Evolutionary conservation across 106 monocot genomes (phyloP), one percentile per base, ranked within the genome.

Genomic region (Dendrobium huoshanense): DNA sequence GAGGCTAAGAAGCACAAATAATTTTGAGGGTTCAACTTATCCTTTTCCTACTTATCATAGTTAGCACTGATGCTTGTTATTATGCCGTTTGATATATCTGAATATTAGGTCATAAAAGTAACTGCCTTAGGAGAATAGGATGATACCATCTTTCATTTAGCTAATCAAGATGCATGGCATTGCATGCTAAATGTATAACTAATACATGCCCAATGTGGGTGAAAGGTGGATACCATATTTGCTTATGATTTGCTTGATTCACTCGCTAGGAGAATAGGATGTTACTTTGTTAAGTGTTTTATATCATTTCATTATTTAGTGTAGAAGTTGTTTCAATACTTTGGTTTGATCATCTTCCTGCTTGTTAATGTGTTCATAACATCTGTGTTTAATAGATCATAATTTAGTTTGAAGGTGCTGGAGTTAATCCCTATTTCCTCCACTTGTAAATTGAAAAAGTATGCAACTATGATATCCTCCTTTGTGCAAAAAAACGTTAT

Each of bases 371-470:
- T 20, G 13, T 70, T 33, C 15, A 37, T 37, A 16, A 13, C 33
- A 70, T 33, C 37, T 33, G 3, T 33, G 70, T 37, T 70, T 33
- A 24, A 70, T 70, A 70, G 33, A 70, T 70, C 70, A 70, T 70
- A 70, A 70, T 70, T 70, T 70, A 70, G 70, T 70, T 70, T 70
- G 37, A 33, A 37, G 70, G 37, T 70, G 70, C 31, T 70, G 20
- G 33, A 15, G 11, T 70, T 70, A 37, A 70, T 37, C 70, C 15
- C 16, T 11, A 0, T 70, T 33, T 2, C 29, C 4, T 70, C 5
- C 5, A 4, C 31, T 15, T 70, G 33, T 70, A 70, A 70, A 70
- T 29, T 4, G 37, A 33, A 33, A 70, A 37, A 22, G 37, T 33
- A 33, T 37, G 31, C 61, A 22, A 61, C 13, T 70, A 11, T 70